phyloP scores from a whole-genome alignment of 164 flowering plant genomes.

The Chimonanthus praecox region DNA sequence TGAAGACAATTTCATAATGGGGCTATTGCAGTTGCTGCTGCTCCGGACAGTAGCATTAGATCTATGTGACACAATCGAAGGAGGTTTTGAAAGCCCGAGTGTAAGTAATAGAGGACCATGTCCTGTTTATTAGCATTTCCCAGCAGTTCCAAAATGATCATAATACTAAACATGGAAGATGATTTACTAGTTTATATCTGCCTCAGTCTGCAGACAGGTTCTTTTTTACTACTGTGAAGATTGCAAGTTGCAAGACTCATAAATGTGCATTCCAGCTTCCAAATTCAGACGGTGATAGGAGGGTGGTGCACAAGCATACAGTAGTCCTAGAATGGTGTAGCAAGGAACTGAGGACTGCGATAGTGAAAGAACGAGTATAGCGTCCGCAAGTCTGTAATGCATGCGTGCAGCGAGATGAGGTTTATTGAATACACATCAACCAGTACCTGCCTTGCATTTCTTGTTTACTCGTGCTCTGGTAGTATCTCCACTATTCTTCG shows the following conservation, averaged over 20 bases:
- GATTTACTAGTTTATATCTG: slow-evolving; percentile 6
- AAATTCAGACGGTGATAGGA: slow-evolving; percentile 16
- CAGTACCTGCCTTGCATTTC: too few species aligned
- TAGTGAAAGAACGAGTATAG: slow-evolving; percentile 59
- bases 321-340: slow-evolving; percentile 54
- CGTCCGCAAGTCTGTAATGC: not conserved
- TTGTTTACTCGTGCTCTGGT: too few species aligned
- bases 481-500: too few species aligned
- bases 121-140: not conserved
- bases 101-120: slow-evolving; percentile 35
- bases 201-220: slow-evolving; percentile 42
- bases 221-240: slow-evolving; percentile 45
- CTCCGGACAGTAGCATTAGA: slow-evolving; percentile 70
- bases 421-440: too few species aligned
- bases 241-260: slow-evolving; percentile 51
- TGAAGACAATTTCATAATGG: not conserved
- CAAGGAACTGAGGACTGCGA: slow-evolving; percentile 32
- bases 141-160: not conserved
- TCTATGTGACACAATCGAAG: slow-evolving; percentile 63
- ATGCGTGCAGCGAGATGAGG: not conserved
- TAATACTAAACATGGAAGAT: not conserved
- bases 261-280: slow-evolving; percentile 25
- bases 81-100: slow-evolving; percentile 51
- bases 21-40: slow-evolving; percentile 52
- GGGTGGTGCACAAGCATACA: slow-evolving; percentile 54